Conservation (phyloP, 768 basidiomycete genomes). For the Trametes meyenii region DNA sequence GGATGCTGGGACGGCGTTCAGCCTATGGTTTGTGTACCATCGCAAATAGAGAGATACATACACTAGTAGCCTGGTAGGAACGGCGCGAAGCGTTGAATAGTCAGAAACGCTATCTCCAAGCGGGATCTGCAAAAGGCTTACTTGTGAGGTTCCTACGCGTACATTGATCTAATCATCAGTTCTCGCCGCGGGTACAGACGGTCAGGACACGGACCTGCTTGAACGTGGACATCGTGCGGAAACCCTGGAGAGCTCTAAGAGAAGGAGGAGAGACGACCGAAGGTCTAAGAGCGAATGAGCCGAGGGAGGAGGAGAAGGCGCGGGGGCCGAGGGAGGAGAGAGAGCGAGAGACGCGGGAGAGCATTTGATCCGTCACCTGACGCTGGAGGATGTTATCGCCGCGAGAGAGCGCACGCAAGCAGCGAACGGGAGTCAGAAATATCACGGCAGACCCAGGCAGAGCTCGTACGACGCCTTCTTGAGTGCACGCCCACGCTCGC, state of each 20-base stretch:
- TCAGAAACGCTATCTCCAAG: neutral
- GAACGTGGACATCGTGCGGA: conserved; percentile 36
- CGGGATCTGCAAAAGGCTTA: conserved; percentile 33
- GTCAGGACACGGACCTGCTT: conserved; percentile 34
- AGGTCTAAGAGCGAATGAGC: conserved; percentile 7
- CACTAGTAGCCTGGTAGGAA: conserved; percentile 30
- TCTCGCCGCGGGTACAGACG: neutral
- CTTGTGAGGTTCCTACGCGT: conserved; percentile 50
- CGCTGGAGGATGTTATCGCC: conserved; percentile 8
- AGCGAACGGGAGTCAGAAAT: neutral
- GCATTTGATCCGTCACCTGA: conserved; percentile 30
- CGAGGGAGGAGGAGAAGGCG: conserved; percentile 3
- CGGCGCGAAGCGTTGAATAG: neutral
- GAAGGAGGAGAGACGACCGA: neutral
- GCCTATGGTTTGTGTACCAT: neutral
- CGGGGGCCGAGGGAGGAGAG: conserved; percentile 12
- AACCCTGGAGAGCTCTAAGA: conserved; percentile 1
- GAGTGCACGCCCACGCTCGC: too few relatives aligned
- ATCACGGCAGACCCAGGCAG: too few relatives aligned
- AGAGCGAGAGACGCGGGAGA: conserved; percentile 12
- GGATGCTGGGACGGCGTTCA: conserved; percentile 40
- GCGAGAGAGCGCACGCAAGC: neutral
- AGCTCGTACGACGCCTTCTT: too few relatives aligned
- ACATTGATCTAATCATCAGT: neutral
- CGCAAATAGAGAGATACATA: conserved; percentile 4